Evolutionary conservation across 345 rosid species (phyloP), one percentile per base, ranked within the genome.

Genomic region (Citrus unshiu): DNA sequence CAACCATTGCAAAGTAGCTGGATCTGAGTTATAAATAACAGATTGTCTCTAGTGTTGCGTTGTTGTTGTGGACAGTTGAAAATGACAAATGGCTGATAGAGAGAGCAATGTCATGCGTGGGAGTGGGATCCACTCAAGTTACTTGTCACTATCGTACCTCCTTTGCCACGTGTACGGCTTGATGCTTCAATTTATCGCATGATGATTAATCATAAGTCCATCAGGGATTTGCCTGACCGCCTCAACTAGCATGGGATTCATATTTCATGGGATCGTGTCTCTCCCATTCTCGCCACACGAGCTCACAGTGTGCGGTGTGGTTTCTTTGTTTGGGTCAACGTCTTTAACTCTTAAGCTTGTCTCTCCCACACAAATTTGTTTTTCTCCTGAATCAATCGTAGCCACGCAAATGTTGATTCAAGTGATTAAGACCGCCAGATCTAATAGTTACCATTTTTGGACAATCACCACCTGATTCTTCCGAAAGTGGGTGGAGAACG

Each of bases 161-260:
- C 1, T 16, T 2, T 46, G 81, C 83, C 85, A 82, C 83, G 84
- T 77, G 85, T 81, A 82, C 81, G 86, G 79, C 9, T 0, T 8
- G 58, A 62, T 64, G 40, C 46, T 27, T 7, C 2, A 10, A 61
- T 27, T 6, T 27, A 4, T 16, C 0, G 34, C 7, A 8, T 72
- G 61, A 70, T 56, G 40, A 29, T 43, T 18, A 40, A 29, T 62
- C 3, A 43, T 10, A 43, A 40, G 12, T 43, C 51, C 51, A 12
- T 46, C 51, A 10, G 51, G 51, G 51, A 46, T 46, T 46, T 0
- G 16, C 3, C 51, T 13, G 16, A 12, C 16, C 16, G 5, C 16
- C 51, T 69, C 10, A 39, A 57, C 19, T 60, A 18, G 51, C 66
- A 57, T 49, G 61, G 66, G 43, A 62, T n/a, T 46, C 66, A 62